These are phyloP conservation scores for Oropetium thomaeum DNA, from an alignment of 176 grass and related monocot genomes.

Conservation along the genomic window DNA sequence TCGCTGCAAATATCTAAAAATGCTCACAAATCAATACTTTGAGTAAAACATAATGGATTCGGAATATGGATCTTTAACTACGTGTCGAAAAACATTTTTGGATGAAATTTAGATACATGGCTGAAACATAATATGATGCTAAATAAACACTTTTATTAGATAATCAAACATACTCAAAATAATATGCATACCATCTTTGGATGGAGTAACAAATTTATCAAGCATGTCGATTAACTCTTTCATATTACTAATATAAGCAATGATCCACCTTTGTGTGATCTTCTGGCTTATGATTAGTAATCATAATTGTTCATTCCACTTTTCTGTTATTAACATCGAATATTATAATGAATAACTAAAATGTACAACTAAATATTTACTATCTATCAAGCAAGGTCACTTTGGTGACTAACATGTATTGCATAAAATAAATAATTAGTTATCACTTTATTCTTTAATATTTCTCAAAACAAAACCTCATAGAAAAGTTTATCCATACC, in stretches of 20 bases:
- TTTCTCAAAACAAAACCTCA: too few relatives aligned
- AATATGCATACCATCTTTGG: background rate
- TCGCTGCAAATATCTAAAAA: background rate
- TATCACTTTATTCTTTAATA: too few relatives aligned
- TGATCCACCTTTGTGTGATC: background rate
- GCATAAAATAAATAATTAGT: too few relatives aligned
- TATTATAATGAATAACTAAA: background rate
- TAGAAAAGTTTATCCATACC: too few relatives aligned
- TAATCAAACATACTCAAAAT: background rate
- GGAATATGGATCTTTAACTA: background rate
- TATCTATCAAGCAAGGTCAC: background rate
- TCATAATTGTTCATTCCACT: background rate
- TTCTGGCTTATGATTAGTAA: background rate
- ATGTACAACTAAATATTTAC: too few relatives aligned
- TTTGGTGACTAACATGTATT: background rate
- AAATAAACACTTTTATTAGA: background rate
- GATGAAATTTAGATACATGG: background rate
- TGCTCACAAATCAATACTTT: background rate
- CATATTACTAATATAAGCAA: background rate
- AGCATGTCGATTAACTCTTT: background rate
- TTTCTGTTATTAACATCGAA: background rate
- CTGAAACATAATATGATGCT: background rate
- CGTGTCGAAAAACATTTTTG: background rate
- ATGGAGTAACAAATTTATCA: background rate
- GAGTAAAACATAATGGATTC: background rate